Base-by-base conservation (phyloP, 192 early-diverging fungal genomes). In the Linnemannia elongata region DNA sequence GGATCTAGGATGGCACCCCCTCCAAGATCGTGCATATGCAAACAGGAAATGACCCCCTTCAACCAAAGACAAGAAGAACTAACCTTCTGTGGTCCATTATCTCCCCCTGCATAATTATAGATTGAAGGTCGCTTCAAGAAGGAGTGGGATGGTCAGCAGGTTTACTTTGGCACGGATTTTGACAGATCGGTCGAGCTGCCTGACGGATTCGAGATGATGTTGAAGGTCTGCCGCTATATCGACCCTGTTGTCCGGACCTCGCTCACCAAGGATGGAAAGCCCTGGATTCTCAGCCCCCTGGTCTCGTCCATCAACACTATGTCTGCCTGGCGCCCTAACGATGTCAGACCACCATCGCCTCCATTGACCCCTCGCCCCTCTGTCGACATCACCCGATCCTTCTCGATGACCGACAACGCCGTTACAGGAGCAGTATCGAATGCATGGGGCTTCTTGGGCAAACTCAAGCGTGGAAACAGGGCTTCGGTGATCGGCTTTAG, bases 111-210 rank as follows among this genome's bases (percentile, higher is more conserved):
- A n/a, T 55, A 44, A 38, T 68, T n/a, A 52, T 74, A 81, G 82
- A 69, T 88, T 33, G 82, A 84, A 57, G 87, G 87, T 44, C 78
- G 77, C 38, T 81, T 88, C 75, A 84, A 88, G 78, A 75, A 60
- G 7, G 79, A 79, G 27, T 81, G 79, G 77, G 73, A 88, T 74
- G 82, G 79, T 52, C 70, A 77, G 39, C 73, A 88, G 20, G 78
- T 83, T 6, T 88, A 84, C 41, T 88, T 83, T 69, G 88, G 88
- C 30, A 88, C 82, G 36, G 88, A 88, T 33, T 88, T 88, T 77
- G 88, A 88, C 49, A 74, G 41, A 0, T 45, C 78, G 10, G 75
- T 84, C 1, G 82, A 79, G 10, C 57, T 88, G 17, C 88, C 88
- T 15, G 79, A 83, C 41, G 88, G 88, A 57, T 83, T 84, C 60